Percentiles rank a stretch among this genome's conserved stretches.
Conservation (phyloP, 768 basidiomycete species). For the Rhizopogon rudus region DNA sequence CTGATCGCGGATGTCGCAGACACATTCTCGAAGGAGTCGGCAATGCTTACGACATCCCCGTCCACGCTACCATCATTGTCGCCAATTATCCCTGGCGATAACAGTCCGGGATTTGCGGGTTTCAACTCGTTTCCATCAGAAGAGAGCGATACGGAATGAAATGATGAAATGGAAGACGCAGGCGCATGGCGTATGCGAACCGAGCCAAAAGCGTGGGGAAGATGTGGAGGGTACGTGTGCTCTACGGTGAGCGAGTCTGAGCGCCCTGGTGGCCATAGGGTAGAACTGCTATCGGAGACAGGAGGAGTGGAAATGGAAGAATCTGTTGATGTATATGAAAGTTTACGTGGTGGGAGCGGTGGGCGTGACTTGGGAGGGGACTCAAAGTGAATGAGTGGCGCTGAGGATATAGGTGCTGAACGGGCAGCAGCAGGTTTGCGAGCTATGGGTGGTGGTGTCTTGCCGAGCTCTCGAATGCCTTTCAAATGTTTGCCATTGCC, state of each 20-base stretch:
- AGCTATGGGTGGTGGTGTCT: constrained; percentile 18
- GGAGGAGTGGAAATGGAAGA: constrained; percentile 21
- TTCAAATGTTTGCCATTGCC: constrained; percentile 10
- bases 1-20: constrained; percentile 50
- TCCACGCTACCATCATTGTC: constrained; percentile 32
- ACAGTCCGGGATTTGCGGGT: background rate
- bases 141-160: constrained; percentile 79
- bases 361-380: constrained; percentile 47
- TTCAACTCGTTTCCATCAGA: constrained; percentile 43
- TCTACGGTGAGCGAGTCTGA: constrained; percentile 52
- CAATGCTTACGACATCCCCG: constrained; percentile 51
- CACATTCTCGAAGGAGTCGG: constrained; percentile 70
- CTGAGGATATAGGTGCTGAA: constrained; percentile 9
- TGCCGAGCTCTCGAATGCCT: constrained; percentile 14
- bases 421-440: background rate
- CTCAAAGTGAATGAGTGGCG: constrained; percentile 55
- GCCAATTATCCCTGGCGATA: constrained; percentile 44
- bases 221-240: constrained; percentile 51
- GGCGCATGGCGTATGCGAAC: constrained; percentile 44
- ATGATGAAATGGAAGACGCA: constrained; percentile 74
- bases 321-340: constrained; percentile 46
- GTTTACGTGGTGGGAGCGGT: constrained; percentile 64
- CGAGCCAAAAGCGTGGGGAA: constrained; percentile 30
- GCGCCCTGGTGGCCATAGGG: constrained; percentile 26
- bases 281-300: constrained; percentile 12